Base-by-base conservation (phyloP, 306 rosid genomes). In the Sechiopsis laciniata region DNA sequence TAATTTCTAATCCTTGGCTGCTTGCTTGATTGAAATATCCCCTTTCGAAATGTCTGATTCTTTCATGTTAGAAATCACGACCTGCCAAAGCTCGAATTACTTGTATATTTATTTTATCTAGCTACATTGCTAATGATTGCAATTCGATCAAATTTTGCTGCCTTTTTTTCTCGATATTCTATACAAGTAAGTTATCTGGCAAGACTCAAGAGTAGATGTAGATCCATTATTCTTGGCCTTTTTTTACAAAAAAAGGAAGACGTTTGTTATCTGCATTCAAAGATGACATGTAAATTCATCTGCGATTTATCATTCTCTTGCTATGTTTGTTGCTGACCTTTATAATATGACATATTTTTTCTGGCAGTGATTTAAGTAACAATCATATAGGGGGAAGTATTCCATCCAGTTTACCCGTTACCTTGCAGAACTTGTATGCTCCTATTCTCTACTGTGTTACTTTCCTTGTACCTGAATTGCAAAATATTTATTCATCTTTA, bases 331-430 rank as follows among this genome's bases (percentile, higher is more conserved):
- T 42, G 55, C 61, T 77, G 58, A 72, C 37, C 16, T 32, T 67
- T 42, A 70, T 14, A 75, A 35, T 50, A 20, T 20, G n/a, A 35
- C 70, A 75, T 24, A 74, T 53, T 42, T 50, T 65, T 80, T 66
- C 20, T 40, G 83, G 81, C 97, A 93, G 98, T 75, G 83, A 79
- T 81, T 85, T 93, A 35, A 93, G 90, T 90, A 93, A 93, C 87
- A 90, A 90, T 76, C 90, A 81, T 45, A 88, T 90, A 48, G 98
- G 98, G 71, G 98, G 98, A 58, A 86, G 82, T 76, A 90, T 93
- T 81, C 97, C 98, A 7, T 78, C 88, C 67, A 82, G 70, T 85
- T 88, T 93, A 83, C 98, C 98, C 0, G 85, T 78, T 32, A 88
- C 91, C 55, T n/a, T 93, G 84, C 87, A 80, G 80, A 87, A 55